Percentiles rank a stretch among this genome's conserved stretches.
phyloP scores from a whole-genome alignment of 2,329 filamentous ascomycete species.

The Endoconidiophora polonica region DNA sequence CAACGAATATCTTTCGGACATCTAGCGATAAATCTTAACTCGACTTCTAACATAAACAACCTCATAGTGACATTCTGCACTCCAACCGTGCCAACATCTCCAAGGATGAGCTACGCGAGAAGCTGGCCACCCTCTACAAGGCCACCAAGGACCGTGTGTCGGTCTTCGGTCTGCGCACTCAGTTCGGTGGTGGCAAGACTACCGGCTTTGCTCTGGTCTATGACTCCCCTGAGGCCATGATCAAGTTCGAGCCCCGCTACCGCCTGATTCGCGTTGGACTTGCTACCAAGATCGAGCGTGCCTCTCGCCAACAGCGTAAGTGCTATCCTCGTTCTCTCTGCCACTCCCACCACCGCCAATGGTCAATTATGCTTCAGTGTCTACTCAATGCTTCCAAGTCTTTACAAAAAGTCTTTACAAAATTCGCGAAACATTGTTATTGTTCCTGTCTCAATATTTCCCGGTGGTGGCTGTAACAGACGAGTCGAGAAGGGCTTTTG shows the following conservation, averaged over 20 bases:
- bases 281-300: constrained; percentile 89
- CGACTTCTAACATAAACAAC: constrained; percentile 13
- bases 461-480: constrained; percentile 9
- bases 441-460: background rate
- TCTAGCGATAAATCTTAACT: background rate
- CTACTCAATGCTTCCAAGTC: background rate
- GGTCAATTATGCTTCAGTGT: constrained; percentile 1
- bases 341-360: constrained; percentile 9
- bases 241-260: constrained; percentile 99
- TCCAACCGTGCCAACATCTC: constrained; percentile 95
- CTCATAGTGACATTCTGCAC: constrained; percentile 89
- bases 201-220: constrained; percentile 98
- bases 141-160: constrained; percentile 92
- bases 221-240: constrained; percentile 94
- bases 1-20: no score
- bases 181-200: constrained; percentile 99
- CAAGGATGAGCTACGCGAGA: constrained; percentile 95
- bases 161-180: constrained; percentile 96
- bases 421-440: no score
- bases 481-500: constrained; percentile 12
- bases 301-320: constrained; percentile 97
- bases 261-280: constrained; percentile 86
- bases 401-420: background rate
- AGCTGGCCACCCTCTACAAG: constrained; percentile 95
- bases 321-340: constrained; percentile 22